Base-by-base conservation (phyloP, 805 yeast genomes). In the Sugiyamaella marilandica region DNA sequence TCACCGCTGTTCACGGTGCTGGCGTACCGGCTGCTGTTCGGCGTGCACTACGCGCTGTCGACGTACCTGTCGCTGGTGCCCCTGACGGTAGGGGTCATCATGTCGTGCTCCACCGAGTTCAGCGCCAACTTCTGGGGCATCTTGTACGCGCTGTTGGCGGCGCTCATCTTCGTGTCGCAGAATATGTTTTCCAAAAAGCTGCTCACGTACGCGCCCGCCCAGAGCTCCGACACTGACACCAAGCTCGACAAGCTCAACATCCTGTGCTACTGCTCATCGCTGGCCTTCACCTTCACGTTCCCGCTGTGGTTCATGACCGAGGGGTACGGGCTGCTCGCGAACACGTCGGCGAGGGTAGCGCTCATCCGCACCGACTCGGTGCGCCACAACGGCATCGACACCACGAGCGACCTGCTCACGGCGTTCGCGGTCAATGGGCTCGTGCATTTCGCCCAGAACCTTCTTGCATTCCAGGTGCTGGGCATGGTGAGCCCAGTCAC, bases 1-100 rank as follows among this genome's bases (percentile, higher is more conserved):
- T 84, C 95, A 32, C 99, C 99, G 2, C 74, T 92, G 24, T 80
- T 88, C 47, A 92, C 98, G 0, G 97, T 94, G 10, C 68, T 81
- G 31, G 87, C 87, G 41, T 90, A 90, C 70, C 75, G 86, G 58
- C 55, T 83, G 10, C 51, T 84, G 36, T 85, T 84, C 64, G 73
- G 77, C 31, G 78, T 74, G 46, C 70, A 72, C 45, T 92, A 87
- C 74, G 75, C 76, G 50, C 47, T 62, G 9, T 75, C 79, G 62
- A 90, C 97, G 1, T 92, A 92, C 64, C 57, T 84, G 49, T 86
- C 98, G 1, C 73, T 92, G 63, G 61, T 84, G 0, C 96, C 98
- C 0, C 74, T 92, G 55, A 80, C 91, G 41, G 50, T 77, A 29
- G 99, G 99, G 14, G 96, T 92, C 54, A 88, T 90, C 78, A 71